These are phyloP conservation scores for Pholiota microspora DNA, from an alignment of 768 basidiomycete genomes.

Conservation along the genomic window DNA sequence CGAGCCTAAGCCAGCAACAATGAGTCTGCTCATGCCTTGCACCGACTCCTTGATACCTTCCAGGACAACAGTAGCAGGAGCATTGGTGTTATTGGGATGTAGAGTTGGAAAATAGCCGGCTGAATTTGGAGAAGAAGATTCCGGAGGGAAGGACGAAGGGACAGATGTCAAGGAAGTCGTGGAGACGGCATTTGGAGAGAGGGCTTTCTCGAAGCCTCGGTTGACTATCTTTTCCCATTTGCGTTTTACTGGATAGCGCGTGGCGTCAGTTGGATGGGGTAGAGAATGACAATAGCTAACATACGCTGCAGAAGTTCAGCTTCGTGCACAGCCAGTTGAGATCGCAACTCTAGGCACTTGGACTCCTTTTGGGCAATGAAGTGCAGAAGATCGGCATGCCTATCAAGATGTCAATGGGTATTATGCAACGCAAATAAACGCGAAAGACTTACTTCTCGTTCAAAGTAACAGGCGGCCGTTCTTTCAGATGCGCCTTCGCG, in stretches of 20 bases:
- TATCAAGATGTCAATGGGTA: slow-evolving; percentile 23
- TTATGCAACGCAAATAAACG: neutral
- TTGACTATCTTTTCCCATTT: slow-evolving; percentile 83
- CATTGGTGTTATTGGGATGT: slow-evolving; percentile 12
- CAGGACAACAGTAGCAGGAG: slow-evolving; percentile 37
- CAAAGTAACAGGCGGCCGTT: slow-evolving; percentile 54
- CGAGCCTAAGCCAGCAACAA: slow-evolving; percentile 43
- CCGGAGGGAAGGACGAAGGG: slow-evolving; percentile 5
- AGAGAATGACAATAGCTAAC: slow-evolving; percentile 15
- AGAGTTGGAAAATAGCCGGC: slow-evolving; percentile 4
- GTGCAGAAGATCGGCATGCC: slow-evolving; percentile 78
- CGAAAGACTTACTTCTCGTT: slow-evolving; percentile 62
- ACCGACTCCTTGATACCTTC: slow-evolving; percentile 69
- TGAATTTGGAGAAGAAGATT: neutral
- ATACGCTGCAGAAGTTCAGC: slow-evolving; percentile 64
- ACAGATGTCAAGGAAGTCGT: slow-evolving; percentile 1
- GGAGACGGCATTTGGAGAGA: slow-evolving; percentile 12
- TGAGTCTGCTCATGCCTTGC: slow-evolving; percentile 53
- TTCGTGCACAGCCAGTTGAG: slow-evolving; percentile 72
- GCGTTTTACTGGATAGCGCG: slow-evolving; percentile 54
- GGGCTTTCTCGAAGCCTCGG: slow-evolving; percentile 48
- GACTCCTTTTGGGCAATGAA: slow-evolving; percentile 88
- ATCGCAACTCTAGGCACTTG: slow-evolving; percentile 77
- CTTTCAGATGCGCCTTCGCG: slow-evolving; percentile 17
- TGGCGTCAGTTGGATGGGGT: neutral